Conservation (phyloP, 139 green algal genomes). For the Auxenochlorella pyrenoidosa region DNA sequence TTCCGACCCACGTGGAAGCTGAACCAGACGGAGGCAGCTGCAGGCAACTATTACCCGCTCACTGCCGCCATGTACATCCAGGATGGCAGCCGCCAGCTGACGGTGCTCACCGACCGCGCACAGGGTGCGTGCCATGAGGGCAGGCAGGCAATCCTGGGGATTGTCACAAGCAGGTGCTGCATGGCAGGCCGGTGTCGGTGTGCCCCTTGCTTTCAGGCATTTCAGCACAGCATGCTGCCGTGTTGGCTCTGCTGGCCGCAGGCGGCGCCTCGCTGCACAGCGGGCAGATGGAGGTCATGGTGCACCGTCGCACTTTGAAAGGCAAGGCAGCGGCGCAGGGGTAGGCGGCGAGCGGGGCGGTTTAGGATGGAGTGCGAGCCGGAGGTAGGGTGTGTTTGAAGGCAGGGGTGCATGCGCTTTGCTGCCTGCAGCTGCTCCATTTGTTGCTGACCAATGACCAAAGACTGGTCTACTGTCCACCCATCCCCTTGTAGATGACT, state of each 20-base stretch:
- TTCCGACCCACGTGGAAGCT: conserved; percentile 70
- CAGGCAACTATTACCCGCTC: conserved; percentile 85
- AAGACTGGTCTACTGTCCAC: no score
- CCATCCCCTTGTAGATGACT: conserved; percentile 58
- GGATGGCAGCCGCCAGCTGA: conserved; percentile 43
- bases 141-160: not conserved
- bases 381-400: no score
- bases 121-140: conserved; percentile 52
- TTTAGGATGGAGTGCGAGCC: no score
- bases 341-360: no score
- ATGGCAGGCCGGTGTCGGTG: not conserved
- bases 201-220: not conserved
- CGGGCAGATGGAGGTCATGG: conserved; percentile 70
- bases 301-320: conserved; percentile 63
- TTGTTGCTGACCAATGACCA: not conserved
- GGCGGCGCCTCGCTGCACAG: conserved; percentile 50
- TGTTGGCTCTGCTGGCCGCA: not conserved
- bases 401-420: no score
- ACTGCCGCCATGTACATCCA: conserved; percentile 66
- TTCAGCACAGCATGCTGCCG: not conserved
- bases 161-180: not conserved
- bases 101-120: conserved; percentile 70
- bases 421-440: not conserved
- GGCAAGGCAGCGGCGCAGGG: not conserved
- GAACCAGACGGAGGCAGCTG: conserved; percentile 61